Evolutionary conservation across 208 protist genomes (phyloP).

Genomic region (Acanthamoeba quina): DNA sequence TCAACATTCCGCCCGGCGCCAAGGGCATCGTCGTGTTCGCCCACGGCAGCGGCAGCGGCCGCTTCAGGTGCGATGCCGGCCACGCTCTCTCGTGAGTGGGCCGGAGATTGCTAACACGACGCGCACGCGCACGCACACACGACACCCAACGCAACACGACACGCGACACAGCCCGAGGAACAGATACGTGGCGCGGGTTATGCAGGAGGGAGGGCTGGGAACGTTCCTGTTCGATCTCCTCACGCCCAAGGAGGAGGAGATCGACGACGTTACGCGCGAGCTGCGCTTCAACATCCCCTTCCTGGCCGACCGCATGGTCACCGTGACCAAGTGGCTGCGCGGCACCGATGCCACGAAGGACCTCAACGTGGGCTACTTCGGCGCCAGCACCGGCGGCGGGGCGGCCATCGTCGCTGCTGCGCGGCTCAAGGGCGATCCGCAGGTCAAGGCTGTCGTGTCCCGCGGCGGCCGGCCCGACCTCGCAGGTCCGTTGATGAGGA

Average conservation of each 20-base stretch:
- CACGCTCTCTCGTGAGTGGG: neutral
- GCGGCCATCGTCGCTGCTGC: conserved; percentile 64
- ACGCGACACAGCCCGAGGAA: conserved; percentile 36
- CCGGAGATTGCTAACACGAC: neutral
- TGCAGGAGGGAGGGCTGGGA: conserved; percentile 42
- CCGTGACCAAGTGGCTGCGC: conserved; percentile 51
- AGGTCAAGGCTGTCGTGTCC: conserved; percentile 71
- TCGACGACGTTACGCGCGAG: conserved; percentile 68
- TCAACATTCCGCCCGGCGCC: conserved; percentile 32
- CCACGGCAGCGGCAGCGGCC: conserved; percentile 65
- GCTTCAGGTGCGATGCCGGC: conserved; percentile 6
- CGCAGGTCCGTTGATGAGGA: neutral
- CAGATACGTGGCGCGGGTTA: conserved; percentile 39
- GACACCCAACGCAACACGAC: too few relatives aligned
- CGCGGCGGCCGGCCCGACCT: conserved; percentile 70
- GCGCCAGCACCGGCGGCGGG: conserved; percentile 67
- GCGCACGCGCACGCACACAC: neutral
- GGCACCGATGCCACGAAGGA: neutral
- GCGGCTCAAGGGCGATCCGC: conserved; percentile 3
- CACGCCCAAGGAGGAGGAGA: conserved; percentile 59
- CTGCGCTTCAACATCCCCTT: conserved; percentile 74
- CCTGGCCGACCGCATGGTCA: conserved; percentile 53
- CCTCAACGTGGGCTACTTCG: conserved; percentile 72
- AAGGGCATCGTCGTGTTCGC: conserved; percentile 72
- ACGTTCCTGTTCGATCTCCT: conserved; percentile 75